Percentiles rank a stretch among this genome's conserved stretches.
Evolutionary conservation across 2,329 filamentous ascomycete species (phyloP).

Genomic region (Epichloe sibirici): DNA sequence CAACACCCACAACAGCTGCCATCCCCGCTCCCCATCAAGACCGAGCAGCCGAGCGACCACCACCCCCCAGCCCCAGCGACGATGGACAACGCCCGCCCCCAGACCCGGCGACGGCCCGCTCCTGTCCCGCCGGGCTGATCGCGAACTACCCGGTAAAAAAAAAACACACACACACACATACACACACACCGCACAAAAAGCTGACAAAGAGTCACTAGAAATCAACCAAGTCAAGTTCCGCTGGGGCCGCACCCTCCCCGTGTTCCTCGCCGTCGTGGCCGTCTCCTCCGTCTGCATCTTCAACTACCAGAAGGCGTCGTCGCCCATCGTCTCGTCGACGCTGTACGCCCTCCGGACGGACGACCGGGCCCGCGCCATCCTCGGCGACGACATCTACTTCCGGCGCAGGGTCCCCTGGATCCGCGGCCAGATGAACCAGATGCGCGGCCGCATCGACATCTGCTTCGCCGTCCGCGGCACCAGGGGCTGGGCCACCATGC

Average conservation of each 20-base stretch:
- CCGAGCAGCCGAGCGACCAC: background rate
- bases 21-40: constrained; percentile 5
- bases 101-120: constrained; percentile 49
- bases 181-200: background rate
- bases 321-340: constrained; percentile 71
- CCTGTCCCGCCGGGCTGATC: constrained; percentile 52
- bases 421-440: constrained; percentile 77
- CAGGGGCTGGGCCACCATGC: constrained; percentile 57
- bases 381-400: constrained; percentile 85
- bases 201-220: constrained; percentile 18
- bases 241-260: constrained; percentile 63
- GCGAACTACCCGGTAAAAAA: constrained; percentile 48
- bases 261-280: constrained; percentile 64
- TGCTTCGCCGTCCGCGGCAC: constrained; percentile 77
- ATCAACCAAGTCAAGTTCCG: constrained; percentile 35
- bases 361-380: constrained; percentile 55
- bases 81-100: constrained; percentile 41
- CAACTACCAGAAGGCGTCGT: constrained; percentile 97
- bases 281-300: constrained; percentile 76
- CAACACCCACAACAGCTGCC: constrained; percentile 7
- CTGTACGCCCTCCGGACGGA: constrained; percentile 86
- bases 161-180: accelerated
- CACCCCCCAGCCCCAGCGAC: constrained; percentile 23
- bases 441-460: constrained; percentile 85
- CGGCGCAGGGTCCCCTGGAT: constrained; percentile 72